Percentiles rank a stretch among this genome's conserved stretches.
Evolutionary conservation across 2,329 filamentous ascomycete species (phyloP).

Genomic region (Cordyceps tenuipes): DNA sequence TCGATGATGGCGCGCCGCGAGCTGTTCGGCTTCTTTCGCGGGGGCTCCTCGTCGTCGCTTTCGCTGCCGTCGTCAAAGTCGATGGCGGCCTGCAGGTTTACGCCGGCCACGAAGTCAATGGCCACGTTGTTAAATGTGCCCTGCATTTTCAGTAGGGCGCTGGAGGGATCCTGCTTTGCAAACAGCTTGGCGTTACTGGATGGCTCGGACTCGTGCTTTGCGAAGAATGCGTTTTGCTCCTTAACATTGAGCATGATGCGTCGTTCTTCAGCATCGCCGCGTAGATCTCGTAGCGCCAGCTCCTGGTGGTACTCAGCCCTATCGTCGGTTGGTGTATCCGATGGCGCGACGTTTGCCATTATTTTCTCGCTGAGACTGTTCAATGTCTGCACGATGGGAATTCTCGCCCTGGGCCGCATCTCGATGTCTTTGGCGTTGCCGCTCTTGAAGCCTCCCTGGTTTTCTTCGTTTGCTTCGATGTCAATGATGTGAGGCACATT

Average conservation of each 20-base stretch:
- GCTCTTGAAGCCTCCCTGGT: conserved; percentile 71
- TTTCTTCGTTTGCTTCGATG: conserved; percentile 88
- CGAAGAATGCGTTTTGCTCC: conserved; percentile 78
- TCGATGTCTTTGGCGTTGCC: conserved; percentile 86
- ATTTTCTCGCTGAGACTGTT: conserved; percentile 92
- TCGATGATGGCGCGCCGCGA: conserved; percentile 57
- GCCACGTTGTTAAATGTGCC: conserved; percentile 50
- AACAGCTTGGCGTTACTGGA: conserved; percentile 46
- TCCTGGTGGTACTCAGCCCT: conserved; percentile 63
- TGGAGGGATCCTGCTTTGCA: conserved; percentile 58
- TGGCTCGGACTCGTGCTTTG: conserved; percentile 43
- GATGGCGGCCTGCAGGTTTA: conserved; percentile 56
- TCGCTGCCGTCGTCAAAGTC: conserved; percentile 64
- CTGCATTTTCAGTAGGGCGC: conserved; percentile 58
- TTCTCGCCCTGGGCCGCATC: conserved; percentile 75
- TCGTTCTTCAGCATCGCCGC: conserved; percentile 62
- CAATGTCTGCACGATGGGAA: conserved; percentile 80
- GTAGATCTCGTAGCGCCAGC: conserved; percentile 71
- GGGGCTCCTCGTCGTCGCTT: conserved; percentile 50
- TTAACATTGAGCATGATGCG: conserved; percentile 80
- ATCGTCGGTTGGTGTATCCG: conserved; percentile 59
- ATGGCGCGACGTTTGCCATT: conserved; percentile 75
- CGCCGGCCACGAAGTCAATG: conserved; percentile 38
- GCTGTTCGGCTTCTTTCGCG: conserved; percentile 51
- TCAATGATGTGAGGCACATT: conserved; percentile 86